Percentiles rank a stretch among this genome's conserved stretches.
Evolutionary conservation across 345 rosid species (phyloP).

Genomic region (Hypericum androsaemum): DNA sequence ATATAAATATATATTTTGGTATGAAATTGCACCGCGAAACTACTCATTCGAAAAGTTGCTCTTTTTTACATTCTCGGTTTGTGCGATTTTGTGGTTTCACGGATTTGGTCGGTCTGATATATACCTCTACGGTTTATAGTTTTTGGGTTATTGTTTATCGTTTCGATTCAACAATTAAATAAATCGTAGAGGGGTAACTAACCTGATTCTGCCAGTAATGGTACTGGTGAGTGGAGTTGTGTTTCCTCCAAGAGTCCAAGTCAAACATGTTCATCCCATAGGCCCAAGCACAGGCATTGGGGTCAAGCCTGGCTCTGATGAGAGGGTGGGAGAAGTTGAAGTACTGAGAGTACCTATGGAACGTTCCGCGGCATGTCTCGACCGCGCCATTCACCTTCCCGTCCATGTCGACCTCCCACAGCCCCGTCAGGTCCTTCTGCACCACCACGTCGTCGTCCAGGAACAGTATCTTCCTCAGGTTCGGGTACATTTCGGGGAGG

Average conservation of each 20-base stretch:
- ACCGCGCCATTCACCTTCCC: slow-evolving; percentile 13
- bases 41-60: too few species aligned
- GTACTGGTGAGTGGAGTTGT: slow-evolving; percentile 5
- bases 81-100: too few species aligned
- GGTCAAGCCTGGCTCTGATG: slow-evolving; percentile 3
- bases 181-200: neutral
- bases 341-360: slow-evolving; percentile 4
- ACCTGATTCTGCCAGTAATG: slow-evolving; percentile 11
- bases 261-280: slow-evolving; percentile 13
- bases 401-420: slow-evolving; percentile 10
- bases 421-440: slow-evolving; percentile 9
- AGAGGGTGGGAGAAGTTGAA: slow-evolving; percentile 6
- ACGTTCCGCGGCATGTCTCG: slow-evolving; percentile 6
- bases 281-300: slow-evolving; percentile 13
- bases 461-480: slow-evolving; percentile 6
- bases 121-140: too few species aligned
- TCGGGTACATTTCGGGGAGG: slow-evolving; percentile 11
- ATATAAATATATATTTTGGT: too few species aligned
- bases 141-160: too few species aligned
- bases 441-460: slow-evolving; percentile 12
- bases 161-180: too few species aligned
- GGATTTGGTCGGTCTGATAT: too few species aligned
- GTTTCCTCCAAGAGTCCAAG: slow-evolving; percentile 6
- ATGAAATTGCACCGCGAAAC: too few species aligned
- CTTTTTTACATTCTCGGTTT: too few species aligned